phyloP scores from a whole-genome alignment of 2,329 filamentous ascomycete species.

The Pseudofabraea citricarpa region DNA sequence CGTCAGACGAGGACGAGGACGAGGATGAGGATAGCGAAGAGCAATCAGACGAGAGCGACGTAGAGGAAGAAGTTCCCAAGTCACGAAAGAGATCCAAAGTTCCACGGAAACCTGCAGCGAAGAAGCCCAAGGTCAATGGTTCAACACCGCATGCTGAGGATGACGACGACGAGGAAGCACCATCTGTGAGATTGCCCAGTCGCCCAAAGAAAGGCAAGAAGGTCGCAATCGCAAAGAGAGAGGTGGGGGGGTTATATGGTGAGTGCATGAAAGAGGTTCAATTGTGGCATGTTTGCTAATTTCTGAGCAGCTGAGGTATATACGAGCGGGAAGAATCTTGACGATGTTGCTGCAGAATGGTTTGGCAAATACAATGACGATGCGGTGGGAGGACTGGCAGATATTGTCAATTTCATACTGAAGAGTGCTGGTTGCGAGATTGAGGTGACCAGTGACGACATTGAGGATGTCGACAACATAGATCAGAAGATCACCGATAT shows the following conservation, averaged over 20 bases:
- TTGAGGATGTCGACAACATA: slow-evolving; percentile 84
- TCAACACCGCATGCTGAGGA: slow-evolving; percentile 39
- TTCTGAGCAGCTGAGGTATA: slow-evolving; percentile 55
- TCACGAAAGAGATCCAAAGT: slow-evolving; percentile 29
- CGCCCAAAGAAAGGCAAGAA: slow-evolving; percentile 31
- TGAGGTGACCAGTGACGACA: slow-evolving; percentile 74
- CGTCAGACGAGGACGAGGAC: slow-evolving; percentile 41
- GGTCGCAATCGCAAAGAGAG: slow-evolving; percentile 38
- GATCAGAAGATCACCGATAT: slow-evolving; percentile 74
- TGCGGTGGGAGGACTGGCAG: slow-evolving; percentile 49
- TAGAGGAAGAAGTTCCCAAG: slow-evolving; percentile 40
- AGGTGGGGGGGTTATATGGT: slow-evolving; percentile 24
- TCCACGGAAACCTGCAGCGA: slow-evolving; percentile 52
- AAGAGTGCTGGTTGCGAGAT: slow-evolving; percentile 76
- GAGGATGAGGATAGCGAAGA: slow-evolving; percentile 35
- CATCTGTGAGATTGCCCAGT: slow-evolving; percentile 36
- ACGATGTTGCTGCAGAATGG: slow-evolving; percentile 57
- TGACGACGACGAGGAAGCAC: slow-evolving; percentile 35
- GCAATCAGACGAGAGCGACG: slow-evolving; percentile 35
- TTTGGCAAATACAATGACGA: slow-evolving; percentile 52
- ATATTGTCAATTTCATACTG: slow-evolving; percentile 63
- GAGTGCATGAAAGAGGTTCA: slow-evolving; percentile 6
- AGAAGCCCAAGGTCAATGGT: slow-evolving; percentile 62
- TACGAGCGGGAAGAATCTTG: slow-evolving; percentile 49
- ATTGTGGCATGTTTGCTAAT: slow-evolving; percentile 20